Evolutionary conservation across 768 basidiomycete species (phyloP), one percentile per base, ranked within the genome.

Genomic region (Rhizopogon rudus): DNA sequence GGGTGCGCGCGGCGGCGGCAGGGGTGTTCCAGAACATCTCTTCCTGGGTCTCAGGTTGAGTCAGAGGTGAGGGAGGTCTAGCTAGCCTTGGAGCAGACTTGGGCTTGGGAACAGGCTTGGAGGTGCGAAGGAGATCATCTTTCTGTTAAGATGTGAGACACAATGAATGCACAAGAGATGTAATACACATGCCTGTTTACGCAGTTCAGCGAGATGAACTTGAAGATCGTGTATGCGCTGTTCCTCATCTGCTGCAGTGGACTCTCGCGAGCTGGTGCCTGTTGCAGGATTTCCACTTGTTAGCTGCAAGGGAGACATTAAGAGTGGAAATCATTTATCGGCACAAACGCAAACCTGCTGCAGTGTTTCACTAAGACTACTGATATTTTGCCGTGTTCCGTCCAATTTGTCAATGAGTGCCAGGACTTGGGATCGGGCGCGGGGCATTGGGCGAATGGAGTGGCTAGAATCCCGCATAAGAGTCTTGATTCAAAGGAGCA

Each of bases 11-110:
- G 3, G 69, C 63, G 2, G 77, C 77, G 37, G 68, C 72, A 6
- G 85, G 83, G 0, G 85, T 84, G 31, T 75, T 78, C 84, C 86
- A 87, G 63, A 86, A 84, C 41, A 74, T 75, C 39, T 82, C 78
- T 64, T 87, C 85, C 28, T 78, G 72, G 9, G 56, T 73, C 63
- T 68, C 73, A 46, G 51, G 49, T 29, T 14, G 59, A 20, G 61
- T 62, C 46, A 63, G 59, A 50, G 58, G 63, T 44, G 63, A 57
- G 45, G 58, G 65, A 22, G 63, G 55, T 40, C 55, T 58, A 60
- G 56, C 55, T 51, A 10, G 35, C 16, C 13, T 39, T n/a, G 57
- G 16, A 31, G 57, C 51, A 17, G 43, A 55, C 63, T 61, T 64
- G 44, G 59, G 52, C 40, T 62, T 57, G 29, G 17, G 45, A 37